Evolutionary conservation across 1,284 basidiomycete species (phyloP), one percentile per base, ranked within the genome.

Genomic region (Ceratobasidium sp.): DNA sequence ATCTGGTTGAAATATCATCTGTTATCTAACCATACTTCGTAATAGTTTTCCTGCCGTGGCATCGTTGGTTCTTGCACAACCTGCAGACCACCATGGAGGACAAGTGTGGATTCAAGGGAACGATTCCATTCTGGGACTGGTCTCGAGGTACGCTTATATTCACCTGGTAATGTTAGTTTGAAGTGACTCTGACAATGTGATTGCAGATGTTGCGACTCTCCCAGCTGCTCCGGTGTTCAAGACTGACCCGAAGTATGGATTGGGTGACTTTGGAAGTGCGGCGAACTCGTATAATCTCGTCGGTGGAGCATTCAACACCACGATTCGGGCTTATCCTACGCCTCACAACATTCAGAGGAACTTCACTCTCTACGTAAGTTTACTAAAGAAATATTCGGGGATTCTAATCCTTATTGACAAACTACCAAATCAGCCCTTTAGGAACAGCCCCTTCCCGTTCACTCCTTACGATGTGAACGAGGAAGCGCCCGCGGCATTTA

Each of bases 381-480:
- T 22, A 1, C 11, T 31, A 29, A 57, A 59, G 5, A 9, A 4
- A 24, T 36, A 36, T 41, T 33, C 19, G 19, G 7, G 54, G 19
- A 7, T 27, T 41, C 47, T 17, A 41, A 65, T n/a, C n/a, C n/a
- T n/a, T n/a, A 24, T 4, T 65, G 15, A 14, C 41, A 6, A 3
- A 22, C 63, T 65, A 6, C 36, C 11, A 11, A 11, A 41, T 41
- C 47, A 76, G 75, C 75, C 75, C n/a, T 76, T 76, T 47, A 44
- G 33, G n/a, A 59, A 17, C 8, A 48, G 48, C 24, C n/a, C 47
- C 15, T 76, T 76, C 56, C 75, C 75, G 15, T 74, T 73, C 44
- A 36, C 15, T 15, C 74, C 74, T 47, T 51, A 9, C 9, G 19
- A 45, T 0, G 62, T 60, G 15, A 24, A 76, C 19, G 50, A 57